Percentiles rank a stretch among this genome's conserved stretches.
Conservation (phyloP, 257 asterid species). For the Jacaranda copaia region DNA sequence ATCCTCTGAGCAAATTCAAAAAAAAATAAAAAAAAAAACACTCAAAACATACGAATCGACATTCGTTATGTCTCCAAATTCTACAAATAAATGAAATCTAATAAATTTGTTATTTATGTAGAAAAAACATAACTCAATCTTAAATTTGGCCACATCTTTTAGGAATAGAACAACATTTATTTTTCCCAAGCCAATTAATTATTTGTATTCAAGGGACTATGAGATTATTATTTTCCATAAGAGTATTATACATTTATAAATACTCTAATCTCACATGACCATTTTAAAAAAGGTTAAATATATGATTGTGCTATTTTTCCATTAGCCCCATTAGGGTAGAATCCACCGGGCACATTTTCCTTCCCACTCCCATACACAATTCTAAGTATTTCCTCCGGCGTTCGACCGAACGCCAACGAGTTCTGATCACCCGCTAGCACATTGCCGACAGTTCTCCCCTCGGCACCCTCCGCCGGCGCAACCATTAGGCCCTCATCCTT, state of each 20-base stretch:
- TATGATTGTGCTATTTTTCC: constrained; percentile 56
- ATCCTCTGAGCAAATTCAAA: too few relatives aligned
- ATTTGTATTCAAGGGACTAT: neutral
- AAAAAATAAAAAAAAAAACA: too few relatives aligned
- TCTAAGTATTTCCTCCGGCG: constrained; percentile 54
- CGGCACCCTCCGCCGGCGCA: constrained; percentile 38
- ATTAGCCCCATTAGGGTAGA: constrained; percentile 53
- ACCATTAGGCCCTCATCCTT: constrained; percentile 62
- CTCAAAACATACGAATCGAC: too few relatives aligned
- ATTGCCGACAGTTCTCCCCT: constrained; percentile 44
- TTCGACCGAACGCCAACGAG: constrained; percentile 46
- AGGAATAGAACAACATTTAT: neutral
- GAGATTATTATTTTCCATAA: neutral
- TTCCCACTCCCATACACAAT: constrained; percentile 54
- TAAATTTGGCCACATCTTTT: too few relatives aligned
- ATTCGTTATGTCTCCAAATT: too few relatives aligned
- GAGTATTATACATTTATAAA: too few relatives aligned
- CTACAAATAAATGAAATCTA: too few relatives aligned
- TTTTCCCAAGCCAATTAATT: neutral
- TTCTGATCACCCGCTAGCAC: constrained; percentile 42
- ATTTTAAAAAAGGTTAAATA: neutral
- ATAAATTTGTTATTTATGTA: too few relatives aligned
- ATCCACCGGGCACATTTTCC: constrained; percentile 48
- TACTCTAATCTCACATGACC: too few relatives aligned
- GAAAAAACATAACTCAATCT: too few relatives aligned